A percentile compares a stretch with the other conserved stretches of the same genome.
phyloP scores from a whole-genome alignment of 768 basidiomycete genomes.

The Lyophyllum atratum region DNA sequence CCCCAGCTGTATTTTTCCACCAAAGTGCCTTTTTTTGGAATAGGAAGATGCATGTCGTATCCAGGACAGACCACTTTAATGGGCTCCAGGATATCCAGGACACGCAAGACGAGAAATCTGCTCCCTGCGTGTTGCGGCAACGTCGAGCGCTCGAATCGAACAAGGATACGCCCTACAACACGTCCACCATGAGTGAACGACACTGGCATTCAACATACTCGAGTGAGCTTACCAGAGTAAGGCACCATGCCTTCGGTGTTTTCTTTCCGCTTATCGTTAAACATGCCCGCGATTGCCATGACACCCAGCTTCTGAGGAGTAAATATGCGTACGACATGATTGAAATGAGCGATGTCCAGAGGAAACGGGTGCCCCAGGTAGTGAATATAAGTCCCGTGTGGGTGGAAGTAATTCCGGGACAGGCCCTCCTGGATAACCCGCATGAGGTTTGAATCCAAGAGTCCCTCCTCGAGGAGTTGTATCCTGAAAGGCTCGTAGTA shows the following conservation, averaged over 20 bases:
- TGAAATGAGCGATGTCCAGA: neutral
- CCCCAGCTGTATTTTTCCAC: neutral
- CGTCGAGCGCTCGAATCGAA: conserved; percentile 8
- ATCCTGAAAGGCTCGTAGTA: neutral
- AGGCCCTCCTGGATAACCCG: too few relatives aligned
- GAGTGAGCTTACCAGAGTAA: conserved; percentile 2
- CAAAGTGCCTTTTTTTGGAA: neutral
- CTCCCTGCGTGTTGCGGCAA: conserved; percentile 26
- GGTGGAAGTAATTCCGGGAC: too few relatives aligned
- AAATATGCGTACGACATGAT: neutral
- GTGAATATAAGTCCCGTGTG: too few relatives aligned
- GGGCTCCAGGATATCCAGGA: conserved; percentile 3
- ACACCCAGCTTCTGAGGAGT: neutral
- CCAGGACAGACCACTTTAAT: neutral
- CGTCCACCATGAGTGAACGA: neutral
- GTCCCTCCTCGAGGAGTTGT: neutral
- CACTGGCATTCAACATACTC: neutral
- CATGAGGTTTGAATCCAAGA: neutral
- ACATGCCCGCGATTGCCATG: neutral
- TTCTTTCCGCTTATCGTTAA: neutral
- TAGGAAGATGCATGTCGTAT: neutral
- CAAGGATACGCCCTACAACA: neutral
- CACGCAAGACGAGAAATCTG: conserved; percentile 19
- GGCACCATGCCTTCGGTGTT: neutral
- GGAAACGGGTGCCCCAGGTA: conserved; percentile 7